These are phyloP conservation scores for Aspergillus wentii DNA, from an alignment of 495 filamentous ascomycete species.

Conservation along the genomic window DNA sequence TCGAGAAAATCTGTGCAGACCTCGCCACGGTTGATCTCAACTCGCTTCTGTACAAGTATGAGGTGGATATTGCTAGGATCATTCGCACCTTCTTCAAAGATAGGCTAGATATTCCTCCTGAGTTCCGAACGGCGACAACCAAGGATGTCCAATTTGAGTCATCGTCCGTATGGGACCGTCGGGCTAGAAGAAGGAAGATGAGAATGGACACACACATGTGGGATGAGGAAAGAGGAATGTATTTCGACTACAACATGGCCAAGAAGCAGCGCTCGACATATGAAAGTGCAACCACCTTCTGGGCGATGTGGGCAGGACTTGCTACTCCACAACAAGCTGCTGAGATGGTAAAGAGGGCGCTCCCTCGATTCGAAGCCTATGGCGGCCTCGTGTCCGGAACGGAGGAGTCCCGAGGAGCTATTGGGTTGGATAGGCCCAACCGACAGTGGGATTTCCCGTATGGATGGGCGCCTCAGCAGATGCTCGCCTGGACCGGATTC, in stretches of 20 bases:
- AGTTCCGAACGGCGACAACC: slow-evolving; percentile 62
- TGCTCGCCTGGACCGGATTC: slow-evolving; percentile 91
- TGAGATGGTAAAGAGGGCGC: slow-evolving; percentile 64
- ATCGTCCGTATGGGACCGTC: slow-evolving; percentile 83
- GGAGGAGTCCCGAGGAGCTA: slow-evolving; percentile 72
- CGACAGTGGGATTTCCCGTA: slow-evolving; percentile 98
- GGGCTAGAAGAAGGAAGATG: slow-evolving; percentile 71
- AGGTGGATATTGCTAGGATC: slow-evolving; percentile 79
- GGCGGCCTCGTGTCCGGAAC: slow-evolving; percentile 91
- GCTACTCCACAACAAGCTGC: slow-evolving; percentile 75
- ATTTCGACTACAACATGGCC: slow-evolving; percentile 89
- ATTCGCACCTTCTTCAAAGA: slow-evolving; percentile 82
- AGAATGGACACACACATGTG: slow-evolving; percentile 86
- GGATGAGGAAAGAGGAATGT: slow-evolving; percentile 88
- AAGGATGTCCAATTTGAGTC: slow-evolving; percentile 61
- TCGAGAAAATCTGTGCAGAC: slow-evolving; percentile 82
- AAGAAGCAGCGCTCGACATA: slow-evolving; percentile 72
- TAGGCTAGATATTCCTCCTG: slow-evolving; percentile 67
- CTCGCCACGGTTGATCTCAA: slow-evolving; percentile 93
- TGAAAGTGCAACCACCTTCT: slow-evolving; percentile 88
- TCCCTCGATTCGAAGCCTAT: slow-evolving; percentile 80
- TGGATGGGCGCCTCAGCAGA: slow-evolving; percentile 98
- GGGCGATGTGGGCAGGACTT: slow-evolving; percentile 93
- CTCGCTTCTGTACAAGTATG: slow-evolving; percentile 91
- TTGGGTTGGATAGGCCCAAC: slow-evolving; percentile 80